Conservation (phyloP, 176 grass and related monocot genomes). For the barley (Hordeum vulgare) region DNA sequence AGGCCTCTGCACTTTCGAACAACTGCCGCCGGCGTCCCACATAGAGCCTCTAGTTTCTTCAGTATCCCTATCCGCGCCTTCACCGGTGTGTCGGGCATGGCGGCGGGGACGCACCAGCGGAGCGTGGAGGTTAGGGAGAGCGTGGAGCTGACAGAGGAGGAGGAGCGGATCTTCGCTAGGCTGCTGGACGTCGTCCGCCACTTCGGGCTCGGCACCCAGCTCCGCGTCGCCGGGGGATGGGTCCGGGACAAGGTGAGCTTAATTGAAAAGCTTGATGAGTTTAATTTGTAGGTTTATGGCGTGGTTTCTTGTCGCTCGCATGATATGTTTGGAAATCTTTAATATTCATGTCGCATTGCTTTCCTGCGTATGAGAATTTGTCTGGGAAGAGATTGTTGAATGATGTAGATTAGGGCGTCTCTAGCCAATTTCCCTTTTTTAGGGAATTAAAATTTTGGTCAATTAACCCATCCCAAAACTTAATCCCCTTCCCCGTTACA, state of each 20-base stretch:
- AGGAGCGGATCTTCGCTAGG: constrained; percentile 63
- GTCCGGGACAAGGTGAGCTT: constrained; percentile 48
- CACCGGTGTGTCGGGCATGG: constrained; percentile 19
- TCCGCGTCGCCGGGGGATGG: constrained; percentile 57
- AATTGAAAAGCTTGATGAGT: background rate
- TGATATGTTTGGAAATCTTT: background rate
- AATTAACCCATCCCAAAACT: too few species aligned
- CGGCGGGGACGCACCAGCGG: constrained; percentile 1
- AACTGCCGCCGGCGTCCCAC: background rate
- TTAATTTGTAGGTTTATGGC: background rate
- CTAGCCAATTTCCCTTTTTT: too few species aligned
- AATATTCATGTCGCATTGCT: background rate
- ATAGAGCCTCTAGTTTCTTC: background rate
- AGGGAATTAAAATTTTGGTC: too few species aligned
- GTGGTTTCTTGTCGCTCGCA: background rate
- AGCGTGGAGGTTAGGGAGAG: constrained; percentile 39
- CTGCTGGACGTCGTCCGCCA: constrained; percentile 70
- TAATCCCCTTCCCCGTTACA: too few species aligned
- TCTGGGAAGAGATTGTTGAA: background rate
- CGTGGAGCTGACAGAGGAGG: constrained; percentile 69
- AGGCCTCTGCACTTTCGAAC: background rate
- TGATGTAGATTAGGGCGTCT: background rate
- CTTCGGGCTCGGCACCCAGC: constrained; percentile 59
- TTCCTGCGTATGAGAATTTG: background rate
- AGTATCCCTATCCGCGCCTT: background rate